A percentile compares a stretch with the other conserved stretches of the same genome.
Evolutionary conservation across 495 filamentous ascomycete genomes (phyloP).

Genomic region (Amphirosellinia nigrospora): DNA sequence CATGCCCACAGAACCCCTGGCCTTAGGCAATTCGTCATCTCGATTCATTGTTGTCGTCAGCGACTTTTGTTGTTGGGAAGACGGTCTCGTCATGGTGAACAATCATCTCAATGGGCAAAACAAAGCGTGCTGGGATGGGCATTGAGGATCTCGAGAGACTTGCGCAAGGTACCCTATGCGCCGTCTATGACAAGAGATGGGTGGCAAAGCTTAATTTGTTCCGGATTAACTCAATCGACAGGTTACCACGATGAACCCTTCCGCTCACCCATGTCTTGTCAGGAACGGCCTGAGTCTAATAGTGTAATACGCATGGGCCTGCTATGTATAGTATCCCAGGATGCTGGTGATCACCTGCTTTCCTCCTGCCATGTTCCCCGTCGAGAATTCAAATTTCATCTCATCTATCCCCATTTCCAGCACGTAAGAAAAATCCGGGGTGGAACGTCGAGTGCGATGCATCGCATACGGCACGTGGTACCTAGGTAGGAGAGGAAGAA

Average conservation of each 20-base stretch:
- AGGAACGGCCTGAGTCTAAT: slow-evolving; percentile 4
- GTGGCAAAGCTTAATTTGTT: background rate
- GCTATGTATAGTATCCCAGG: background rate
- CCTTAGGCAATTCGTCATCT: slow-evolving; percentile 14
- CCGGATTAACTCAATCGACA: background rate
- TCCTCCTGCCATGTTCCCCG: background rate
- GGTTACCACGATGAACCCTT: background rate
- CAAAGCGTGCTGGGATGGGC: too few relatives aligned
- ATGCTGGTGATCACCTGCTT: slow-evolving; percentile 4
- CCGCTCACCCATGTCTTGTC: background rate
- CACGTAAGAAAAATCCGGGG: slow-evolving; percentile 1
- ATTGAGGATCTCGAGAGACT: too few relatives aligned
- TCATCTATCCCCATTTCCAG: slow-evolving; percentile 1
- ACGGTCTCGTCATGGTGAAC: background rate
- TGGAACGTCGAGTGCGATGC: background rate
- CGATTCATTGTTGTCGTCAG: background rate
- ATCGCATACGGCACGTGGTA: slow-evolving; percentile 24
- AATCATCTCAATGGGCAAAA: background rate
- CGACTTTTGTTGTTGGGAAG: background rate
- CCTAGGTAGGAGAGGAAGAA: background rate
- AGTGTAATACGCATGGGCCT: background rate
- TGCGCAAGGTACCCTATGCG: slow-evolving; percentile 1
- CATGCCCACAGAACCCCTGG: too few relatives aligned
- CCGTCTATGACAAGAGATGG: background rate
- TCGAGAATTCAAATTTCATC: too few relatives aligned